A percentile compares a stretch with the other conserved stretches of the same genome.
Conservation (phyloP, 2,329 filamentous ascomycete species). For the Arthrinium puccinioides region DNA sequence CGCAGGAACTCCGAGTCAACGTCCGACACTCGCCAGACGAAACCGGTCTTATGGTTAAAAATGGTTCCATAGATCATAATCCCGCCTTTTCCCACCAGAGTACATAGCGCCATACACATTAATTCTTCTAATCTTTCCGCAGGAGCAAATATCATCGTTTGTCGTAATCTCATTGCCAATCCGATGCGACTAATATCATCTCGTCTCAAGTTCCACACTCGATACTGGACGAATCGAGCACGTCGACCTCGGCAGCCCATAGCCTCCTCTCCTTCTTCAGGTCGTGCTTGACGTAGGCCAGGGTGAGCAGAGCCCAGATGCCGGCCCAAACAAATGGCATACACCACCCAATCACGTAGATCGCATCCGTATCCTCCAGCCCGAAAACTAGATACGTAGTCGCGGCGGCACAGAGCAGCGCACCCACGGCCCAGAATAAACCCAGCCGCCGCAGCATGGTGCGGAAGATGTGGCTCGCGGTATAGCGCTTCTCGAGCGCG, state of each 20-base stretch:
- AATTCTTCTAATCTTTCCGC: not conserved
- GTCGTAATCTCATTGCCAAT: not conserved
- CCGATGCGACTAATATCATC: not conserved
- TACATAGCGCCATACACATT: no score
- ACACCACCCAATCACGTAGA: conserved; percentile 7
- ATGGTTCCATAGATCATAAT: no score
- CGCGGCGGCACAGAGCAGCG: conserved; percentile 11
- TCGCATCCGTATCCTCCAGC: conserved; percentile 2
- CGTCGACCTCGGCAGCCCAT: conserved; percentile 15
- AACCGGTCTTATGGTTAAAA: no score
- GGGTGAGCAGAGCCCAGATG: conserved; percentile 11
- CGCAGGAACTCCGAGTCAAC: no score
- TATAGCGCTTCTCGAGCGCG: conserved; percentile 41
- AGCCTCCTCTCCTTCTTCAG: conserved; percentile 14
- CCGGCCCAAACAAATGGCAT: conserved; percentile 8
- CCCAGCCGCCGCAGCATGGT: conserved; percentile 43
- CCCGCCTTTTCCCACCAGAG: no score
- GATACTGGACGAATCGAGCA: no score
- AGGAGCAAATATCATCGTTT: not conserved
- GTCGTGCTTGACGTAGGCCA: conserved; percentile 17
- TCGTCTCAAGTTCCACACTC: not conserved
- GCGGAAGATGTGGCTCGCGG: conserved; percentile 43
- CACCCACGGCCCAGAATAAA: conserved; percentile 38
- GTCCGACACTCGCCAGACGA: no score
- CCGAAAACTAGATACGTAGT: conserved; percentile 5